A percentile compares a stretch with the other conserved stretches of the same genome.
phyloP scores from a whole-genome alignment of 345 rosid species.

The Camelina sativa region DNA sequence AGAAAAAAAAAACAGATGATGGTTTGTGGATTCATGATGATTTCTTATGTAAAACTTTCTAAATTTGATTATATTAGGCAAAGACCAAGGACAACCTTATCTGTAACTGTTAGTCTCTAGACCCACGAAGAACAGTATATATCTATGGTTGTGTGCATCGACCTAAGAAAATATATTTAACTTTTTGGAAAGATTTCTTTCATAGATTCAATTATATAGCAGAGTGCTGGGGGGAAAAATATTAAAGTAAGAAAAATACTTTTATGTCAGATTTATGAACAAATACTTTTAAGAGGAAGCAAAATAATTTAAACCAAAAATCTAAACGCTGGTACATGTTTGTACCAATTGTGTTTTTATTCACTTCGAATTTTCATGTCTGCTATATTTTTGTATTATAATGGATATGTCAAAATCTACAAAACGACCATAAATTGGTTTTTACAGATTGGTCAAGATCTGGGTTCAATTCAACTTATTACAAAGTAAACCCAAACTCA shows the following conservation, averaged over 20 bases:
- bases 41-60: constrained; percentile 31
- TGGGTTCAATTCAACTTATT: neutral
- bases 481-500: constrained; percentile 3
- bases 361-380: neutral
- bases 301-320: neutral
- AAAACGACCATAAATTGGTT: neutral
- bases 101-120: constrained; percentile 31
- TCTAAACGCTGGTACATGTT: neutral
- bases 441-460: constrained; percentile 1
- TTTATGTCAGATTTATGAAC: too few species aligned
- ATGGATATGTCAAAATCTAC: constrained; percentile 1
- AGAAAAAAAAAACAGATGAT: constrained; percentile 10
- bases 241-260: too few species aligned
- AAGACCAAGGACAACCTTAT: constrained; percentile 37
- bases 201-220: neutral
- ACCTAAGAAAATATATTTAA: neutral
- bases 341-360: neutral
- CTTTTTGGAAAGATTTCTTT: neutral
- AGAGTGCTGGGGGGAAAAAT: neutral
- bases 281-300: too few species aligned
- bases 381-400: neutral
- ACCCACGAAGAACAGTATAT: constrained; percentile 32
- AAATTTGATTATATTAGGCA: constrained; percentile 34
- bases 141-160: constrained; percentile 16
- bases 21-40: constrained; percentile 40